phyloP scores from a whole-genome alignment of 495 filamentous ascomycete species.

The Copromyces sp. region DNA sequence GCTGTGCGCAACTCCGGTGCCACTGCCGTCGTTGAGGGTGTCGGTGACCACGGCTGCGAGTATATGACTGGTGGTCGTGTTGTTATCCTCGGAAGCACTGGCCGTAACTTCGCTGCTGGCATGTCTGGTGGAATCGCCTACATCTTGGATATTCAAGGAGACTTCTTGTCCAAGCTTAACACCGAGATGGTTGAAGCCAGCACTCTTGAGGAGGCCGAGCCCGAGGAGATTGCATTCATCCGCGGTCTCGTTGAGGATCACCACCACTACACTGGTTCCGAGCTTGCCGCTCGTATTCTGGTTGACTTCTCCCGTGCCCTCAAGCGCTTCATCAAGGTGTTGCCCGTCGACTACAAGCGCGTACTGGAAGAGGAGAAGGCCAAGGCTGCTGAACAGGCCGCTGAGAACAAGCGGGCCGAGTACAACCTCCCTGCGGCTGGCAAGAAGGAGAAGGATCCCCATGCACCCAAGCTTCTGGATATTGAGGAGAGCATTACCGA shows the following conservation, averaged over 20 bases:
- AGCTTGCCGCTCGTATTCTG: conserved; percentile 87
- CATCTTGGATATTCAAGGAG: conserved; percentile 81
- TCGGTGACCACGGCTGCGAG: conserved; percentile 97
- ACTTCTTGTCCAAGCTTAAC: conserved; percentile 94
- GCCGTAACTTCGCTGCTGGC: conserved; percentile 98
- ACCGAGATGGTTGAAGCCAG: conserved; percentile 97
- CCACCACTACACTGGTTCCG: conserved; percentile 97
- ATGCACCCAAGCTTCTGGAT: conserved; percentile 78
- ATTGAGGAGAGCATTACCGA: conserved; percentile 92
- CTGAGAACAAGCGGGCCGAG: conserved; percentile 69
- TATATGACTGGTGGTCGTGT: conserved; percentile 99
- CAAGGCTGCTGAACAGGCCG: conserved; percentile 73
- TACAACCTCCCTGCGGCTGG: conserved; percentile 64
- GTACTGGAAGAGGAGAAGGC: conserved; percentile 77
- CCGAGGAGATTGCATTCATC: conserved; percentile 84
- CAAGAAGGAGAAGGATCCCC: conserved; percentile 53
- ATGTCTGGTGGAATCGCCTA: conserved; percentile 99
- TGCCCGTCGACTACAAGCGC: conserved; percentile 96
- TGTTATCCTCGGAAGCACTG: conserved; percentile 78
- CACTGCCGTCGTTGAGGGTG: conserved; percentile 92
- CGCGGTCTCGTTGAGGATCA: conserved; percentile 95
- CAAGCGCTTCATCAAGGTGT: conserved; percentile 84
- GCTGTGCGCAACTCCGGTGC: conserved; percentile 97
- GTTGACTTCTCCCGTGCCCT: conserved; percentile 96
- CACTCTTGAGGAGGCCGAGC: conserved; percentile 59